These are phyloP conservation scores for Eucalyptus rudis DNA, from an alignment of 345 rosid species.

Conservation along the genomic window DNA sequence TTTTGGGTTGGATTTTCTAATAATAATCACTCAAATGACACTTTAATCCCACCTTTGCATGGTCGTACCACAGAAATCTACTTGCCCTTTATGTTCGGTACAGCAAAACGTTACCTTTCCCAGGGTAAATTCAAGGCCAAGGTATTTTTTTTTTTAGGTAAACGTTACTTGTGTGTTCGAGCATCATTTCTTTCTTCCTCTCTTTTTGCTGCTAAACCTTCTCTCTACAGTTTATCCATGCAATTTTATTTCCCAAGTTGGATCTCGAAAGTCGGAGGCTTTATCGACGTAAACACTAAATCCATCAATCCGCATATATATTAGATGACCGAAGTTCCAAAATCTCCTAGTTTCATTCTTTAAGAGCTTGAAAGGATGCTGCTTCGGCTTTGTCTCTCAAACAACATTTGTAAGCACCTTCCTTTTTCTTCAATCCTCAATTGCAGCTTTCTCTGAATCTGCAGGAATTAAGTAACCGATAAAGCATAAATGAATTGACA, in stretches of 20 bases:
- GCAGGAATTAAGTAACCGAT: neutral
- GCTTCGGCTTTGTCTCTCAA: slow-evolving; percentile 36
- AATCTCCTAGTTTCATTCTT: neutral
- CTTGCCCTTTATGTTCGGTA: neutral
- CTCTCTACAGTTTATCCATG: neutral
- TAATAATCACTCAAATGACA: neutral
- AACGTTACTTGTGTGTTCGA: neutral
- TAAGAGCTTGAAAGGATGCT: neutral
- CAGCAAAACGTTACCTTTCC: neutral
- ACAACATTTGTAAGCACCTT: slow-evolving; percentile 37
- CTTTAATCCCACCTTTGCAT: neutral
- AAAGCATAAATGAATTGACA: neutral
- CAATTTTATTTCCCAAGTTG: neutral
- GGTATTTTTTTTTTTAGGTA: neutral
- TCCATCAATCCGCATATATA: neutral
- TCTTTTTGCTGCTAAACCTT: neutral
- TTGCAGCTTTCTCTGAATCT: slow-evolving; percentile 61
- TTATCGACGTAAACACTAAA: neutral
- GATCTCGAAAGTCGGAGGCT: neutral
- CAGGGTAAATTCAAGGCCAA: neutral
- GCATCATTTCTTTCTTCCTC: neutral
- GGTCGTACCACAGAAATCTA: too few species aligned
- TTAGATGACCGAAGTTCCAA: neutral
- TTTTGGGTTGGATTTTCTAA: neutral
- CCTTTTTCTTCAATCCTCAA: slow-evolving; percentile 36